Conservation (phyloP, 1,139 yeast genomes). For the Pichia terricola region DNA sequence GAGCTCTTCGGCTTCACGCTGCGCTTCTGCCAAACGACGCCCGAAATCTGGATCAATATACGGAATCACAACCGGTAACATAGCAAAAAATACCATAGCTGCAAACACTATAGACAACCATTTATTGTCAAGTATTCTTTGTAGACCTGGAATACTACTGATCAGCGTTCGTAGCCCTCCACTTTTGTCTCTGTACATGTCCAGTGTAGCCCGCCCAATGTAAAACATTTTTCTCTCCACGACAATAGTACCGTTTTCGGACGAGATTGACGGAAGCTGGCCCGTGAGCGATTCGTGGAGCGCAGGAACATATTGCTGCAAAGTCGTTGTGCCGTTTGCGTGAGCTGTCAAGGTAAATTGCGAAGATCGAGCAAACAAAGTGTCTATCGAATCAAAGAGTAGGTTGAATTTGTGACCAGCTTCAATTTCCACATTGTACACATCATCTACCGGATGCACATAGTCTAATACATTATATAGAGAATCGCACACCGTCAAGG, state of each 20-base stretch:
- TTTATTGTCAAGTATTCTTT: too few relatives aligned
- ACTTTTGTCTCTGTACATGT: neutral
- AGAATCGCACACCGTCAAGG: too few relatives aligned
- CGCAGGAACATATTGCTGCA: constrained; percentile 3
- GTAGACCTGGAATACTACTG: neutral
- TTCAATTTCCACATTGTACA: too few relatives aligned
- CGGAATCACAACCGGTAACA: neutral
- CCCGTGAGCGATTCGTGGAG: neutral
- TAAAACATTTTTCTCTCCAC: neutral
- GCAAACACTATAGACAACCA: neutral
- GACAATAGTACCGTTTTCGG: neutral
- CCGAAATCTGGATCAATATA: neutral
- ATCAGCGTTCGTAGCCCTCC: neutral
- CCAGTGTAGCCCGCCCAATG: neutral
- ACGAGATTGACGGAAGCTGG: neutral
- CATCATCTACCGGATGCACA: too few relatives aligned
- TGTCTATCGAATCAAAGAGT: too few relatives aligned
- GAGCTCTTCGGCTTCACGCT: neutral
- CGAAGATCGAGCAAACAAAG: too few relatives aligned
- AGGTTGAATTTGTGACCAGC: too few relatives aligned
- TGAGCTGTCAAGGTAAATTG: too few relatives aligned
- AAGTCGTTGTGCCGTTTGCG: neutral
- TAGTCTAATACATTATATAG: too few relatives aligned
- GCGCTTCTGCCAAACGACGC: neutral
- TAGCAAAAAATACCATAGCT: neutral